phyloP scores from a whole-genome alignment of 768 basidiomycete genomes.

The Lactarius quietus region DNA sequence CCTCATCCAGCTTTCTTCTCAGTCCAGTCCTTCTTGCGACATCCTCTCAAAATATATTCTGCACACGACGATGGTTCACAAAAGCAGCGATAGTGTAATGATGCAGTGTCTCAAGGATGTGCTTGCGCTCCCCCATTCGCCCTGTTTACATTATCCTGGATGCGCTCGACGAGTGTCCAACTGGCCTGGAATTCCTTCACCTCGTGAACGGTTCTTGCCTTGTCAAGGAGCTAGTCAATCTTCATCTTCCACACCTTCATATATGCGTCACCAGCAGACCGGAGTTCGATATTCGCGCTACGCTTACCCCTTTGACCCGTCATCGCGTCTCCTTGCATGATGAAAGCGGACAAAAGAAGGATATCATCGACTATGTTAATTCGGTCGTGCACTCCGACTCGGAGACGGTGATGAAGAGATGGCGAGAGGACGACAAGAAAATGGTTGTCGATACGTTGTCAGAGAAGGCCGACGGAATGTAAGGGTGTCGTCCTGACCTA shows the following conservation, averaged over 20 bases:
- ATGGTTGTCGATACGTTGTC: not conserved
- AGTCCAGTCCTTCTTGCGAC: not conserved
- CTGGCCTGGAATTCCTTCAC: not conserved
- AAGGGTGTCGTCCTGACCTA: not conserved
- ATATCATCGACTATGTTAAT: not conserved
- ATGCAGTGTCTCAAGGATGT: not conserved
- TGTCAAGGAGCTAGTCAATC: not conserved
- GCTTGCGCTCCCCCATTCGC: not conserved
- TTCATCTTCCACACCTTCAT: not conserved
- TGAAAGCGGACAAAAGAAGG: not conserved
- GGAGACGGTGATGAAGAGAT: not conserved
- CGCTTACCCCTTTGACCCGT: not conserved
- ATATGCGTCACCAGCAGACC: not conserved
- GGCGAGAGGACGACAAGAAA: not conserved
- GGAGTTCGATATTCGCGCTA: not conserved
- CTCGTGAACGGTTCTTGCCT: not conserved
- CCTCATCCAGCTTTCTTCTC: not conserved
- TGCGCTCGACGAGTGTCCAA: not conserved
- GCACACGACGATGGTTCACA: not conserved
- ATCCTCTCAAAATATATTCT: not conserved
- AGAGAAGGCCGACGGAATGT: not conserved
- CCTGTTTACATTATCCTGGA: not conserved
- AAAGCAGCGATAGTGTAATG: not conserved
- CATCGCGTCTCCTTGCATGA: not conserved
- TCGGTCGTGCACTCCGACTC: not conserved